Evolutionary conservation across 768 basidiomycete species (phyloP), one percentile per base, ranked within the genome.

Genomic region (Russula ochroleuca): DNA sequence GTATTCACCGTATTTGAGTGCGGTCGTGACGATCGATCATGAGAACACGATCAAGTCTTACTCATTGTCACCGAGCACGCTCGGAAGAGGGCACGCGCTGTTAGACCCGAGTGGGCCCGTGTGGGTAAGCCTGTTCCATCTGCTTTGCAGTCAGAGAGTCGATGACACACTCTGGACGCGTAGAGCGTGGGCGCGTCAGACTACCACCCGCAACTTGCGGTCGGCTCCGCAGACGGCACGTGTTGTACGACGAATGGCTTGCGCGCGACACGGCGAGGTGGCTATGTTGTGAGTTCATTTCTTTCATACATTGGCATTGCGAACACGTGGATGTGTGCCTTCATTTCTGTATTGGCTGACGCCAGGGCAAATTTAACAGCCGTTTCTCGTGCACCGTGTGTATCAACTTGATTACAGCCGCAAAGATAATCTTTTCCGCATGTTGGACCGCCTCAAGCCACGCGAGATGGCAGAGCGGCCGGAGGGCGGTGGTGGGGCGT

Each of bases 331-430:
- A 31, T 17, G 10, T 11, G 19, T 37, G 52, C n/a, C 19, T 37
- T 23, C 21, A 21, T 52, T n/a, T 52, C 33, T 33, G 33, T 51
- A 28, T 33, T 9, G 21, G 35, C 37, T 54, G 52, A 54, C 17
- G 13, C 35, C 31, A 23, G 10, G 17, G 14, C 11, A 17, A 37
- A 23, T 37, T 14, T 11, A 38, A 7, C 37, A 92, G 88, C 87
- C 90, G 0, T 87, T 90, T 70, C 84, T 92, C 66, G 79, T 85
- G 17, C 87, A 91, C 72, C 86, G 84, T 73, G 79, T 96, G 19
- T 97, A 85, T 69, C 90, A 91, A 70, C 80, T 98, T 57, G 96
- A 98, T 74, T 93, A 91, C 69, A 93, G 85, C 68, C 85, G 88
- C 45, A 83, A 80, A 8, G 83, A 83, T 0, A 83, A 84, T 23